Conservation (phyloP, 2,329 filamentous ascomycete genomes). For the Hypoxylon sp. region DNA sequence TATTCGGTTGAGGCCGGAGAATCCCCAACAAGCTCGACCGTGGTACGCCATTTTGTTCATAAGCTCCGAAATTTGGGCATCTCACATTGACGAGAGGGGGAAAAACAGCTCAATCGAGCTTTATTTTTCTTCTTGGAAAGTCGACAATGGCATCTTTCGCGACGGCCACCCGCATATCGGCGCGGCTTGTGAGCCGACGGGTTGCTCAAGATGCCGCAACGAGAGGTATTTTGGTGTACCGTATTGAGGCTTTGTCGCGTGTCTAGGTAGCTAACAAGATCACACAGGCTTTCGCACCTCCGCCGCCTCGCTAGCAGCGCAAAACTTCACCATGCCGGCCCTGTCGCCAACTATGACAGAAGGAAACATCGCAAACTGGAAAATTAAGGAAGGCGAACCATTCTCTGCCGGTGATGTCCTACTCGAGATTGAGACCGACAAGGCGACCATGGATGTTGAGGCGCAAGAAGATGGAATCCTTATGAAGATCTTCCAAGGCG, state of each 20-base stretch:
- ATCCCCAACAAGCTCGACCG: slow-evolving; percentile 51
- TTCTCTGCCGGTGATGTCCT: slow-evolving; percentile 88
- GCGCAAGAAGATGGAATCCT: slow-evolving; percentile 90
- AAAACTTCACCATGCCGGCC: slow-evolving; percentile 92
- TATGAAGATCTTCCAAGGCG: slow-evolving; percentile 82
- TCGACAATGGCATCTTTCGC: slow-evolving; percentile 75
- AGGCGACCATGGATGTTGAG: slow-evolving; percentile 95
- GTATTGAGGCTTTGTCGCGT: slow-evolving; percentile 30
- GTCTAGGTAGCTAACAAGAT: slow-evolving; percentile 19
- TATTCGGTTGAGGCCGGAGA: slow-evolving; percentile 49
- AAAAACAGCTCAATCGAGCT: slow-evolving; percentile 52
- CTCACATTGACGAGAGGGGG: slow-evolving; percentile 20
- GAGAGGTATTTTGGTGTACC: slow-evolving; percentile 69
- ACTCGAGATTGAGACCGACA: slow-evolving; percentile 94
- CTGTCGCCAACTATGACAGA: slow-evolving; percentile 95
- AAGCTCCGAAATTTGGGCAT: slow-evolving; percentile 46
- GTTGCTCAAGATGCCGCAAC: slow-evolving; percentile 67
- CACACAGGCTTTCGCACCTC: slow-evolving; percentile 74
- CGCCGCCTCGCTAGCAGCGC: slow-evolving; percentile 76
- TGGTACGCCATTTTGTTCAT: slow-evolving; percentile 31
- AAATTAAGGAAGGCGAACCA: slow-evolving; percentile 87
- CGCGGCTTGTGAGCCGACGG: slow-evolving; percentile 70
- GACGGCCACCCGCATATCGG: slow-evolving; percentile 74
- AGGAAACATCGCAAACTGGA: slow-evolving; percentile 88
- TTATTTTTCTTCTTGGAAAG: slow-evolving; percentile 44